Evolutionary conservation across 106 monocot species (phyloP), one percentile per base, ranked within the genome.

Genomic region (Dendrobium catenatum): DNA sequence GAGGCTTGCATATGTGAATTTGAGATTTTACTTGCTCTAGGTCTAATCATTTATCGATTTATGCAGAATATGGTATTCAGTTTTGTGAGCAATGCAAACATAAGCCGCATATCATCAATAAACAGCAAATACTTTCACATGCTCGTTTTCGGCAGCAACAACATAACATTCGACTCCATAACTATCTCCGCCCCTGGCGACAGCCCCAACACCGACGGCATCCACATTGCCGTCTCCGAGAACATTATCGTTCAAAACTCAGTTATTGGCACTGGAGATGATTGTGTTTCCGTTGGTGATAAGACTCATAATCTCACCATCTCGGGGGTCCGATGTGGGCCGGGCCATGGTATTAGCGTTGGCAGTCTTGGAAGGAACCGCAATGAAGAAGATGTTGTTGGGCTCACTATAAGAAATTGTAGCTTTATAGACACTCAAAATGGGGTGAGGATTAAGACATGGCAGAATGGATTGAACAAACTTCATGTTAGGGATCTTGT

Each of bases 191-290:
- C 86, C 11, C 86, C 86, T 0, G 81, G 54, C 20, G 33, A 76
- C 9, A 86, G 86, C 79, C 89, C 89, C 75, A 89, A 89, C 86
- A 89, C 86, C 17, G 89, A 86, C 54, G 86, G 89, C 1, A 89
- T 89, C n/a, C 89, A 89, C 82, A 54, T 89, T 9, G 82, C 84
- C 6, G 20, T 42, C 8, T 89, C 86, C 8, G 29, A 46, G 13
- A 79, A 86, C 66, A 49, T 89, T 11, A 18, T 49, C 46, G 79
- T 89, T 70, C 8, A 75, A 6, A 37, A 84, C 54, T 84, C 82
- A 27, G 42, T 24, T 48, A 84, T 89, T 51, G 80, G 82, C 29
- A 89, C 89, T 9, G 89, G 89, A 0, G 89, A 88, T 59, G 88
- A 88, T 27, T 89, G 89, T 84, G 79, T 89, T 83, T 89, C 84